A percentile compares a stretch with the other conserved stretches of the same genome.
These are phyloP conservation scores for Botryosphaeria dothidea DNA, from an alignment of 2,329 filamentous ascomycete species.

Conservation along the genomic window DNA sequence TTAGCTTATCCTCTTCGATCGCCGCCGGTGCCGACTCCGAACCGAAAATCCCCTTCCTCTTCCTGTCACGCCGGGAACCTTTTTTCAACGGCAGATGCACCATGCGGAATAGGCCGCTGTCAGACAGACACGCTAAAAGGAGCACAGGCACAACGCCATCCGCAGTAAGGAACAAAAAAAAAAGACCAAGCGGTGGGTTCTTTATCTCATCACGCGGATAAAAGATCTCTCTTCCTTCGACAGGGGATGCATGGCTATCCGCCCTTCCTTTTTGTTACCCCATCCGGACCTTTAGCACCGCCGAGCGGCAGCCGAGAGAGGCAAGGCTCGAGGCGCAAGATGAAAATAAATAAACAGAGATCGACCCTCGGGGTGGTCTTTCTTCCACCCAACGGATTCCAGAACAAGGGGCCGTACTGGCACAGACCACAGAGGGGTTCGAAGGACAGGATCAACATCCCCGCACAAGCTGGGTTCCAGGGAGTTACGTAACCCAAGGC, in stretches of 20 bases:
- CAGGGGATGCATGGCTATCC: neutral
- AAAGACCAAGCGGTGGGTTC: neutral
- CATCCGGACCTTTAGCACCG: neutral
- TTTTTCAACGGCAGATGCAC: too few species aligned
- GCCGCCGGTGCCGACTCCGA: neutral
- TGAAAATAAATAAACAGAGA: neutral
- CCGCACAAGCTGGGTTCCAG: neutral
- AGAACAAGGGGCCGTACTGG: neutral
- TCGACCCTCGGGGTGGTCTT: neutral
- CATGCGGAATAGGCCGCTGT: neutral
- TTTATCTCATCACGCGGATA: neutral
- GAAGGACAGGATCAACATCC: neutral
- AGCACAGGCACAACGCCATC: too few species aligned
- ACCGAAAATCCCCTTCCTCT: too few species aligned
- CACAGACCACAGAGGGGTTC: neutral
- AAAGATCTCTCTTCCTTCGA: neutral
- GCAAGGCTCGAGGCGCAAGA: neutral
- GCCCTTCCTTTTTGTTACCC: neutral
- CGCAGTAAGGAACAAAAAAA: too few species aligned
- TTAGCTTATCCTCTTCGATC: neutral
- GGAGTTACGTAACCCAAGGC: slow-evolving; percentile 2
- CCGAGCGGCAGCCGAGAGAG: neutral
- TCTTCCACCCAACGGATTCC: neutral
- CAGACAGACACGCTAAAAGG: too few species aligned
- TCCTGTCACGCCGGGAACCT: too few species aligned